These are phyloP conservation scores for Solanum virginianum DNA, from an alignment of 257 asterid species.

Conservation along the genomic window DNA sequence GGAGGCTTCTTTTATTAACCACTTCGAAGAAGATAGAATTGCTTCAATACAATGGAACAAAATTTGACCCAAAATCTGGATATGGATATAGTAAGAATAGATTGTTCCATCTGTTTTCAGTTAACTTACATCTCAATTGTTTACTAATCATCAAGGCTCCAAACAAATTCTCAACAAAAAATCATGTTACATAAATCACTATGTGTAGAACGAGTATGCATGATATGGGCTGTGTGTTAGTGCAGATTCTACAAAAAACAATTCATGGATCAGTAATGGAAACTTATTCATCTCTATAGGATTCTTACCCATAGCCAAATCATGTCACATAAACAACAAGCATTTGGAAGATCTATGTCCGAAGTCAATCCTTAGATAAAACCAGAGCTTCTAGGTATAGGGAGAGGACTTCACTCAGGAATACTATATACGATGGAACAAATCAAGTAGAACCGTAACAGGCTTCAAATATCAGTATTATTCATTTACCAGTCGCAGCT, in stretches of 20 bases:
- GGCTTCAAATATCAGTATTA: neutral
- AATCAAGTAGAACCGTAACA: neutral
- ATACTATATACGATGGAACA: neutral
- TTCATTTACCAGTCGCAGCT: slow-evolving; percentile 71
- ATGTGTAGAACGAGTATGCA: neutral
- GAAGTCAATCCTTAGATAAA: neutral
- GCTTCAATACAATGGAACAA: neutral
- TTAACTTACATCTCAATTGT: neutral
- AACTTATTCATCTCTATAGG: neutral
- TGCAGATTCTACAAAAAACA: neutral
- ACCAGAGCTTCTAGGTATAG: neutral
- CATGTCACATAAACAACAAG: neutral
- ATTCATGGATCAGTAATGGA: neutral
- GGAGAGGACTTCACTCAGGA: neutral
- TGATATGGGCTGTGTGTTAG: neutral
- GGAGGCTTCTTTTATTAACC: neutral
- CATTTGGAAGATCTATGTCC: neutral
- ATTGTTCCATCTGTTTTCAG: neutral
- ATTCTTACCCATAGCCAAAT: neutral
- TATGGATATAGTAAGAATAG: neutral
- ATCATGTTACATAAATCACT: neutral
- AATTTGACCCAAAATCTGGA: neutral
- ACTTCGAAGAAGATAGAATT: neutral
- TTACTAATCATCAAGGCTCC: neutral
- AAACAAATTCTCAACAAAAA: neutral